These are phyloP conservation scores for Mortierella antarctica DNA, from an alignment of 192 early-diverging fungal species.

Conservation along the genomic window DNA sequence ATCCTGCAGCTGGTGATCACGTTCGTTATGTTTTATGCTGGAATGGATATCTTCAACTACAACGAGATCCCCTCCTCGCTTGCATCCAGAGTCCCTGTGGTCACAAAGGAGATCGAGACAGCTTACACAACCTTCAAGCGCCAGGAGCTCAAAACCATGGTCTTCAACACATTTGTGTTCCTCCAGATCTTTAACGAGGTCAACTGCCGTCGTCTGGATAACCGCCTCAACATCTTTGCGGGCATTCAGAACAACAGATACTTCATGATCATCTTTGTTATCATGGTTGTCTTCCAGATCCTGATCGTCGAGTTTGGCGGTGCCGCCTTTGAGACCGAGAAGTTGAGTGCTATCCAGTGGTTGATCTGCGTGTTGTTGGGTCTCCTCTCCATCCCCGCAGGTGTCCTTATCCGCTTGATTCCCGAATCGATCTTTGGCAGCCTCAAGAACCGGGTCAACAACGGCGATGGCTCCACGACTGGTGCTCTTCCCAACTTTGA, in stretches of 20 bases:
- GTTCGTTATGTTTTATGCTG: constrained; percentile 72
- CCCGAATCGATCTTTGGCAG: constrained; percentile 71
- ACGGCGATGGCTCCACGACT: not conserved
- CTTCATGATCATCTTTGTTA: constrained; percentile 82
- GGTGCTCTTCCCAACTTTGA: constrained; percentile 45
- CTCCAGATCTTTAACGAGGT: constrained; percentile 92
- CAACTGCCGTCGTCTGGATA: constrained; percentile 82
- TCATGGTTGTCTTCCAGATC: constrained; percentile 80
- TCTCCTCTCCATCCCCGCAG: constrained; percentile 81
- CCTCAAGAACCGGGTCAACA: constrained; percentile 38
- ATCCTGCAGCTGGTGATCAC: constrained; percentile 87
- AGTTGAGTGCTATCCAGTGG: constrained; percentile 79
- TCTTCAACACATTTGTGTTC: constrained; percentile 93
- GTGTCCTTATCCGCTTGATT: constrained; percentile 82
- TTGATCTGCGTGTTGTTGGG: constrained; percentile 83
- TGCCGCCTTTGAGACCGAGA: constrained; percentile 81
- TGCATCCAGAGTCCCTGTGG: not conserved
- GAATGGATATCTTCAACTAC: constrained; percentile 69
- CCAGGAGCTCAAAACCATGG: constrained; percentile 73
- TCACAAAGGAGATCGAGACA: not conserved
- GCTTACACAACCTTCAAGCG: constrained; percentile 35
- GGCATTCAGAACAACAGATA: constrained; percentile 80
- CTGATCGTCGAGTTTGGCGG: constrained; percentile 93
- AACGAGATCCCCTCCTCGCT: constrained; percentile 30
- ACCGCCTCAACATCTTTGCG: constrained; percentile 86